Percentiles rank a stretch among this genome's conserved stretches.
Evolutionary conservation across 331 rosid species (phyloP).

Genomic region (Arachis monticola): DNA sequence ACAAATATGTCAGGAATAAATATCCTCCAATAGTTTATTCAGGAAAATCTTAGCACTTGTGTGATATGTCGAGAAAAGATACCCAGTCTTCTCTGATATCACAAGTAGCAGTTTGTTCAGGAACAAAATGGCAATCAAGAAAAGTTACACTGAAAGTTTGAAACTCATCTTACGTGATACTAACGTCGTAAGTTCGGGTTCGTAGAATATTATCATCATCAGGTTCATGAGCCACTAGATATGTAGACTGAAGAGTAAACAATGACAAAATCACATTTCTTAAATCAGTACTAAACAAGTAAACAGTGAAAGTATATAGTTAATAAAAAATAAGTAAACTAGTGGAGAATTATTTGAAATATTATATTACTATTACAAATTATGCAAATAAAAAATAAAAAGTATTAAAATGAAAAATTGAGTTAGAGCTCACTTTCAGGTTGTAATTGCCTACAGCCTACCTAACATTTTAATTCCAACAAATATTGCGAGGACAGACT

Average conservation of each 20-base stretch:
- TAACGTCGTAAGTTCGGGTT: slow-evolving; percentile 88
- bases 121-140: slow-evolving; percentile 18
- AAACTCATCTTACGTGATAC: slow-evolving; percentile 82
- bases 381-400: not conserved
- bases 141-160: slow-evolving; percentile 30
- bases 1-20: slow-evolving; percentile 20
- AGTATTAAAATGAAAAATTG: not conserved
- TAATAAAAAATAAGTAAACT: not conserved
- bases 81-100: slow-evolving; percentile 4
- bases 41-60: not conserved
- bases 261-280: slow-evolving; percentile 34
- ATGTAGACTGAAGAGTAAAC: slow-evolving; percentile 63
- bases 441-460: slow-evolving; percentile 2
- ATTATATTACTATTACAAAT: not conserved
- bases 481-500: not conserved
- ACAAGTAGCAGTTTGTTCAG: slow-evolving; percentile 17
- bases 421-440: slow-evolving; percentile 25
- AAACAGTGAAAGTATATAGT: slow-evolving; percentile 8
- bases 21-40: not conserved
- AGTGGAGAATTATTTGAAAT: not conserved
- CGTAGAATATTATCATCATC: slow-evolving; percentile 87
- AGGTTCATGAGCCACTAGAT: slow-evolving; percentile 84
- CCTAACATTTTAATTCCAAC: not conserved
- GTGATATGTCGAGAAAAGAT: not conserved
- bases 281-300: slow-evolving; percentile 29